These are phyloP conservation scores for Vanderwaltozyma tropicalis DNA, from an alignment of 805 yeast genomes.

Conservation along the genomic window DNA sequence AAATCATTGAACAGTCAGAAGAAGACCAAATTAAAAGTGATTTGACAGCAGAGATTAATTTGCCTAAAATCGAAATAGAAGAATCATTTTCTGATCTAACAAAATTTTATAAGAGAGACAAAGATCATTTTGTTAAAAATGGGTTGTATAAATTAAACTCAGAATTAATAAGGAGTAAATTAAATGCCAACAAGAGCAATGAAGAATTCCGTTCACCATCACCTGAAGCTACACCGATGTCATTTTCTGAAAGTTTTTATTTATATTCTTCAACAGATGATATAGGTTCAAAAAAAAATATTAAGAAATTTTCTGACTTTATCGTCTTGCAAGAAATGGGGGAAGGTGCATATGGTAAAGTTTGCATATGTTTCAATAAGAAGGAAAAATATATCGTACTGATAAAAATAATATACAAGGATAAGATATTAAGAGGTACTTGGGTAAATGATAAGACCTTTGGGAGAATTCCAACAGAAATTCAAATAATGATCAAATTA, in stretches of 20 bases:
- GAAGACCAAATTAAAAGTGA: not conserved
- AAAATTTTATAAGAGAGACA: conserved; percentile 9
- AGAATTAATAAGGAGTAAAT: not conserved
- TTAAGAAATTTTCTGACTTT: conserved; percentile 63
- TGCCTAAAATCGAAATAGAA: not conserved
- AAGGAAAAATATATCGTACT: conserved; percentile 57
- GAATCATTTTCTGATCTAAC: conserved; percentile 25
- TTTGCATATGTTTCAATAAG: conserved; percentile 60
- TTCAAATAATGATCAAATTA: conserved; percentile 74
- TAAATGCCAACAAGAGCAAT: too few species aligned
- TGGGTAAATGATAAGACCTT: conserved; percentile 88
- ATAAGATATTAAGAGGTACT: conserved; percentile 84
- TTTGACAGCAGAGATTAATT: not conserved
- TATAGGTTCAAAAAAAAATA: conserved; percentile 58
- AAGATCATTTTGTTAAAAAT: not conserved
- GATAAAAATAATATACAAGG: conserved; percentile 83
- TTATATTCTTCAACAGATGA: conserved; percentile 3
- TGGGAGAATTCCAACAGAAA: conserved; percentile 91
- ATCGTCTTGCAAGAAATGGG: conserved; percentile 67
- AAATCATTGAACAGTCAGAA: too few species aligned
- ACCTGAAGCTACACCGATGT: not conserved
- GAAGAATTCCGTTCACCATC: not conserved
- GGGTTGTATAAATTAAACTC: not conserved
- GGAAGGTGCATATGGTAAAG: conserved; percentile 94
- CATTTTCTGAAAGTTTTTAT: conserved; percentile 65